Evolutionary conservation across 2,329 filamentous ascomycete species (phyloP), one percentile per base, ranked within the genome.

Genomic region (Cladosporium sp.): DNA sequence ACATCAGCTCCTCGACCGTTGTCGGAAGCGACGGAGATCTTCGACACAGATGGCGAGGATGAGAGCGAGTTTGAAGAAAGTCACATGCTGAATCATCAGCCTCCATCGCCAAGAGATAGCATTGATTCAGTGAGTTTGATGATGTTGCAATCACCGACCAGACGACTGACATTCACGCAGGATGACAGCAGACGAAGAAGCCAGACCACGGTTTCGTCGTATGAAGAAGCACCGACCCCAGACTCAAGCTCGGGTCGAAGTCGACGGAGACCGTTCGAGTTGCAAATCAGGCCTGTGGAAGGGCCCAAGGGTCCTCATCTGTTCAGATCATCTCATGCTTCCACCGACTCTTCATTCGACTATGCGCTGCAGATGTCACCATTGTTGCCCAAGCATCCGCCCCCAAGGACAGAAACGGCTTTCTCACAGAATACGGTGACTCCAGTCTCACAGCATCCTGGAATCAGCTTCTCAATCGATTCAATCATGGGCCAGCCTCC

Each of bases 251-350:
- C 86, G 40, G 77, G 77, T 58, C 58, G 53, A 15, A 64, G 61
- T 34, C 76, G 80, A 56, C 78, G 81, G 54, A 77, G 77, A 55
- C 75, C 76, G 22, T 88, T 84, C 61, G 76, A 82, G 44, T 78
- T 85, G 57, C 78, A 83, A 18, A 83, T 68, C 53, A 86, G 86
- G 67, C 77, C 84, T 27, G 83, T 92, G 6, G 80, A 89, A 65
- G 91, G 91, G 1, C 91, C 91, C 2, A 80, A 80, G 58, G 91
- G 91, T 1, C 91, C 91, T 8, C 91, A 96, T 71, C 78, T 96
- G 13, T 96, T 96, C 70, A 83, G 88, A 58, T 79, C 79, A 53
- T 89, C 86, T 17, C 77, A 81, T 52, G 77, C 80, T 27, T 79
- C 83, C 47, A 63, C 74, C 61, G 75, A 79, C 52, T 74, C 77